phyloP scores from a whole-genome alignment of 345 rosid genomes.

The Brassica carinata region DNA sequence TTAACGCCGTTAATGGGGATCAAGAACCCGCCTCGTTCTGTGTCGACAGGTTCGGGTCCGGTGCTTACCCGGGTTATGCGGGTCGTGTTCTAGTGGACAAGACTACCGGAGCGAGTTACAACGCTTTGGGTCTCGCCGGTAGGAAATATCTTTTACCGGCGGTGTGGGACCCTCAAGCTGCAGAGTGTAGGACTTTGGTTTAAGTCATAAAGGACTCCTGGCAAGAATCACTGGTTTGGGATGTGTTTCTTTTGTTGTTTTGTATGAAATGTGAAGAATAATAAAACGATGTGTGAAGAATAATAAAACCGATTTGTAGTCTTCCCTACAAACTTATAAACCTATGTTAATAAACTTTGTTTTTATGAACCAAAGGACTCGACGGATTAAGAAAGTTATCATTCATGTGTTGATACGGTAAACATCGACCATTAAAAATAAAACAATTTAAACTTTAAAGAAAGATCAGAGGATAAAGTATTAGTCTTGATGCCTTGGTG shows the following conservation, averaged over 20 bases:
- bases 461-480: not conserved
- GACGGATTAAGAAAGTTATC: not conserved
- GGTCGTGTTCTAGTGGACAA: conserved; percentile 68
- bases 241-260: conserved; percentile 38
- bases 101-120: conserved; percentile 74
- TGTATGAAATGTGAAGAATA: conserved; percentile 30
- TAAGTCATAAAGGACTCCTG: conserved; percentile 31
- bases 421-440: not conserved
- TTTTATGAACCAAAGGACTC: not conserved
- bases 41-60: conserved; percentile 64
- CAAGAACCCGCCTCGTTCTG: conserved; percentile 68
- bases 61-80: conserved; percentile 83
- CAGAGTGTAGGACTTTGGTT: conserved; percentile 58
- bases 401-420: not conserved
- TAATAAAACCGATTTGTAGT: conserved; percentile 16
- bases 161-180: conserved; percentile 83
- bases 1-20: conserved; percentile 63
- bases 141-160: conserved; percentile 84
- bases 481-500: not conserved
- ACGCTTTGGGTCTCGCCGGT: conserved; percentile 65
- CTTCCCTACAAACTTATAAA: not conserved
- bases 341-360: not conserved
- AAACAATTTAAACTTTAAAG: not conserved
- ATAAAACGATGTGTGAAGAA: not conserved
- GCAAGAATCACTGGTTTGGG: conserved; percentile 7